Conservation (phyloP, 192 early-diverging fungal genomes). For the Backusella liffmaniae region DNA sequence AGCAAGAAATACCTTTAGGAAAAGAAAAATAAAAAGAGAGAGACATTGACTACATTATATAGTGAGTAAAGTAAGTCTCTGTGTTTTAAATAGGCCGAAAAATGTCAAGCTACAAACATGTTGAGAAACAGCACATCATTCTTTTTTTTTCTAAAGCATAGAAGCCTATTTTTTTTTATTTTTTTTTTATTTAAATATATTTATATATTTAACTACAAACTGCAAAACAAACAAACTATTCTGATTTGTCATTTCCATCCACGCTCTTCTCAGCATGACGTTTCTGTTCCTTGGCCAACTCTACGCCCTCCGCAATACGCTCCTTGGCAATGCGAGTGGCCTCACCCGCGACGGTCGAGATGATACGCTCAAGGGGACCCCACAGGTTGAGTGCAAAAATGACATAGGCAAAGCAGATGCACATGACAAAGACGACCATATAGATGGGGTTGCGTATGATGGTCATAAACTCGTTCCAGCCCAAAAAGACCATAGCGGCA, state of each 20-base stretch:
- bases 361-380: slow-evolving; percentile 59
- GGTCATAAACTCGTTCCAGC: slow-evolving; percentile 95
- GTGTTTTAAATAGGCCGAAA: too few species aligned
- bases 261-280: neutral
- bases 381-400: slow-evolving; percentile 65
- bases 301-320: slow-evolving; percentile 30
- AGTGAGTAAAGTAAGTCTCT: too few species aligned
- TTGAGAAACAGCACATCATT: too few species aligned
- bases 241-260: neutral
- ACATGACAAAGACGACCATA: slow-evolving; percentile 60
- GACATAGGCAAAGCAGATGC: slow-evolving; percentile 57
- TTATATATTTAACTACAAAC: neutral
- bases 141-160: too few species aligned
- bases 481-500: slow-evolving; percentile 73
- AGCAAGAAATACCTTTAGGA: too few species aligned
- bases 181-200: neutral
- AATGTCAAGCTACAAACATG: too few species aligned
- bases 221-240: neutral
- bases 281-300: slow-evolving; percentile 25
- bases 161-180: too few species aligned
- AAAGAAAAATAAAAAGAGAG: too few species aligned
- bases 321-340: slow-evolving; percentile 40
- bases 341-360: slow-evolving; percentile 37
- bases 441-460: slow-evolving; percentile 87
- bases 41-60: too few species aligned